These are phyloP conservation scores for Globisporangium echinulatum DNA, from an alignment of 352 stramenopile species.

Conservation along the genomic window DNA sequence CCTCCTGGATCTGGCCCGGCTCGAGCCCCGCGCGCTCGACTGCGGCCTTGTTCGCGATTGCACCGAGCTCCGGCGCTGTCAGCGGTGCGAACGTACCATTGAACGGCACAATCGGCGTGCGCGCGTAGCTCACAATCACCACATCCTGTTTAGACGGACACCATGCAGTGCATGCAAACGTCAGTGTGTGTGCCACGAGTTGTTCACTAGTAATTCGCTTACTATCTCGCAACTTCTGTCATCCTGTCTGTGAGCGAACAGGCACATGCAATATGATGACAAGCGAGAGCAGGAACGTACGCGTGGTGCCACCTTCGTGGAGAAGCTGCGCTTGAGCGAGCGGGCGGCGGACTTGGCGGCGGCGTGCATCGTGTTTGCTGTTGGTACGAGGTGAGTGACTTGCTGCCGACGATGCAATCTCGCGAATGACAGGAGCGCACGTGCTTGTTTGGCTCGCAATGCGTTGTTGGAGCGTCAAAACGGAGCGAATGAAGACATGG, in stretches of 20 bases:
- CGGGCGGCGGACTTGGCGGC: slow-evolving; percentile 17
- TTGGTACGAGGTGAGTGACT: not conserved
- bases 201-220: too few species aligned
- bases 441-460: not conserved
- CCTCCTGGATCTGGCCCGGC: slow-evolving; percentile 90
- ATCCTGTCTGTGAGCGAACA: too few species aligned
- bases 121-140: slow-evolving; percentile 93
- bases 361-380: slow-evolving; percentile 17
- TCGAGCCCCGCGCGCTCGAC: slow-evolving; percentile 69
- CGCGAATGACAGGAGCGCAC: not conserved
- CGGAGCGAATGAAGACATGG: not conserved
- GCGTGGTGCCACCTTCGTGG: slow-evolving; percentile 27
- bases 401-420: not conserved
- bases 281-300: slow-evolving; percentile 13
- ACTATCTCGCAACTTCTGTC: too few species aligned
- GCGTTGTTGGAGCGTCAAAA: not conserved
- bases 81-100: slow-evolving; percentile 88
- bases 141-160: slow-evolving; percentile 46
- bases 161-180: not conserved
- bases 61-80: slow-evolving; percentile 87
- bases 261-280: too few species aligned
- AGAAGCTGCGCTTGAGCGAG: slow-evolving; percentile 36
- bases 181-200: too few species aligned
- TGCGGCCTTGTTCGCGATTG: slow-evolving; percentile 86
- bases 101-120: slow-evolving; percentile 96